phyloP scores from a whole-genome alignment of 1,284 basidiomycete genomes.

The Irpex sp. region DNA sequence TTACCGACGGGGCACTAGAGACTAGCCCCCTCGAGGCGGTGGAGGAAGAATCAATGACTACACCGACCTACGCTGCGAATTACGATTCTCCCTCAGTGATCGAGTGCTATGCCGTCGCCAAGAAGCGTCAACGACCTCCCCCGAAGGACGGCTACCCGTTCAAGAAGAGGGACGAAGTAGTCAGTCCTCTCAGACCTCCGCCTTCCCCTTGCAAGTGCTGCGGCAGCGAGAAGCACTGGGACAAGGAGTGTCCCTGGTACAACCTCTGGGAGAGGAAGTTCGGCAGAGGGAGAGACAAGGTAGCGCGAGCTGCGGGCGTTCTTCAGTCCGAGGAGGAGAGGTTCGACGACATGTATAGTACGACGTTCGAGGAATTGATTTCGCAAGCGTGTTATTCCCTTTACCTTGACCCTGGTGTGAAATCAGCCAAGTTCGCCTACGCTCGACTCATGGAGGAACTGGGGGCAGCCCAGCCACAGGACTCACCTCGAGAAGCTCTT shows the following conservation, averaged over 20 bases:
- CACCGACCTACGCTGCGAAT: too few relatives aligned
- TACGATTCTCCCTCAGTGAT: neutral
- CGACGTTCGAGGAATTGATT: neutral
- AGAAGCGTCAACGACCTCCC: conserved; percentile 6
- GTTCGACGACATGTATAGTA: neutral
- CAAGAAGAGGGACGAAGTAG: neutral
- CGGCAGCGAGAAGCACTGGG: conserved; percentile 16
- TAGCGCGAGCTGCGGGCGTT: neutral
- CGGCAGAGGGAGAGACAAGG: neutral
- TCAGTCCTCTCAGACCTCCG: neutral
- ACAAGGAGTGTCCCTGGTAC: conserved; percentile 4
- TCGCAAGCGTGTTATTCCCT: neutral
- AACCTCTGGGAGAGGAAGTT: neutral
- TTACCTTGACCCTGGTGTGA: too few relatives aligned
- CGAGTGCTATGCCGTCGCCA: neutral
- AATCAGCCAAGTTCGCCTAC: too few relatives aligned
- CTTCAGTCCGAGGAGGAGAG: neutral
- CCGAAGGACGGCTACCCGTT: conserved; percentile 16
- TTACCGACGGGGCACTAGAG: too few relatives aligned
- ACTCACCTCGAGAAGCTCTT: neutral
- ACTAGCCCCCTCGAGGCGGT: too few relatives aligned
- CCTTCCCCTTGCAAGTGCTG: conserved; percentile 18
- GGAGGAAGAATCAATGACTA: too few relatives aligned
- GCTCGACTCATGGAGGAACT: too few relatives aligned
- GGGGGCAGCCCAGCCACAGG: neutral